These are phyloP conservation scores for Zasmidium citrigriseum DNA, from an alignment of 2,329 filamentous ascomycete genomes.

Conservation along the genomic window DNA sequence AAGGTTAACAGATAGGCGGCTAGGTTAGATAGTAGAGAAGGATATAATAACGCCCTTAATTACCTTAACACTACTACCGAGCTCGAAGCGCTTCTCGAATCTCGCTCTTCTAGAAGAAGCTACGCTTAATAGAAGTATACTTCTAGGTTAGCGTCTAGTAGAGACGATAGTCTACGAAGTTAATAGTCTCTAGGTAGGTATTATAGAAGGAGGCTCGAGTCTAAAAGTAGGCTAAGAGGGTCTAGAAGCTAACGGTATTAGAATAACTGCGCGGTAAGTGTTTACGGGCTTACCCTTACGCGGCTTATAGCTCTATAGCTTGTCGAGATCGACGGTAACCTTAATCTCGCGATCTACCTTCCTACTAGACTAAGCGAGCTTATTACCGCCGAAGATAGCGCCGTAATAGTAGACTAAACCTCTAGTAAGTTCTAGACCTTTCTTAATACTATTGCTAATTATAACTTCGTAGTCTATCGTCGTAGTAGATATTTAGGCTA, in stretches of 20 bases:
- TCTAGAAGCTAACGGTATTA: constrained; percentile 66
- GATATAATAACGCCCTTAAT: constrained; percentile 90
- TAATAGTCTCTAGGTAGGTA: constrained; percentile 75
- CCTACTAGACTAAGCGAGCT: constrained; percentile 73
- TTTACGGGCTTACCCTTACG: constrained; percentile 38
- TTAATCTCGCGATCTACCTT: constrained; percentile 35
- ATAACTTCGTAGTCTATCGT: constrained; percentile 74
- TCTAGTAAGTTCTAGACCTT: constrained; percentile 72
- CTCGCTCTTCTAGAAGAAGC: constrained; percentile 70
- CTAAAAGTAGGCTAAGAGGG: constrained; percentile 66
- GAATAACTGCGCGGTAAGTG: constrained; percentile 63
- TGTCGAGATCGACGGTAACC: constrained; percentile 71
- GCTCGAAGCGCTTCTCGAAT: constrained; percentile 47
- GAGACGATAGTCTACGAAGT: constrained; percentile 86
- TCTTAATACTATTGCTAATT: constrained; percentile 64
- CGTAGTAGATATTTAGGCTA: constrained; percentile 75
- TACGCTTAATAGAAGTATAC: constrained; percentile 74
- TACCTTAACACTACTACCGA: constrained; percentile 71
- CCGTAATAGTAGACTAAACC: constrained; percentile 59
- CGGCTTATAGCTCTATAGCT: constrained; percentile 54
- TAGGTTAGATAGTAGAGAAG: constrained; percentile 68
- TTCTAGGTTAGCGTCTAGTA: constrained; percentile 72
- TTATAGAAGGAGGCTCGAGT: constrained; percentile 63
- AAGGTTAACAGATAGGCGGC: constrained; percentile 67
- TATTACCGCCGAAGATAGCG: constrained; percentile 81